Percentiles rank a stretch among this genome's conserved stretches.
Evolutionary conservation across 441 rosid species (phyloP).

Genomic region (Oxalis stricta): DNA sequence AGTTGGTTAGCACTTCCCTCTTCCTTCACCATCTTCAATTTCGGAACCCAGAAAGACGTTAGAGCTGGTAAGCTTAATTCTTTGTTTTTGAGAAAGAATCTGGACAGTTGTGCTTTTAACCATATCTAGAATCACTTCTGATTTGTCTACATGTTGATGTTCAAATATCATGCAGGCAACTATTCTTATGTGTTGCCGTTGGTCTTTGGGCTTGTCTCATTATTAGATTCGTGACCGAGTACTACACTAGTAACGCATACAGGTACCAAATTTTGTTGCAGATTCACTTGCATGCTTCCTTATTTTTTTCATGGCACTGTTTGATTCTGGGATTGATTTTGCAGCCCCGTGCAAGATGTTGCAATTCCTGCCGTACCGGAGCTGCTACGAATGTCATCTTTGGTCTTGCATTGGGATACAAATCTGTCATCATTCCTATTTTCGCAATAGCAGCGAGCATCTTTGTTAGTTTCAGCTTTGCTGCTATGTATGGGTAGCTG

Average conservation of each 20-base stretch:
- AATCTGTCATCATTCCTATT: slow-evolving; percentile 63
- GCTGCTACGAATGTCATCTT: slow-evolving; percentile 72
- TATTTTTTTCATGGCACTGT: too few species aligned
- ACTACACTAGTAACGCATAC: slow-evolving; percentile 40
- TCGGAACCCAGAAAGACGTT: slow-evolving; percentile 33
- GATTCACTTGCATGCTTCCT: too few species aligned
- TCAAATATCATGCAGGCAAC: slow-evolving; percentile 31
- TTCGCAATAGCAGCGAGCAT: slow-evolving; percentile 51
- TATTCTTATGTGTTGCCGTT: slow-evolving; percentile 30
- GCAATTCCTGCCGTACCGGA: slow-evolving; percentile 62
- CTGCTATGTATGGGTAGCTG: slow-evolving; percentile 71
- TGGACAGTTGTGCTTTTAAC: not conserved
- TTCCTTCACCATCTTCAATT: slow-evolving; percentile 40
- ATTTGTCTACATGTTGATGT: too few species aligned
- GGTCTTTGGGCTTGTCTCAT: slow-evolving; percentile 44
- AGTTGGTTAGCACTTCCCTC: slow-evolving; percentile 44
- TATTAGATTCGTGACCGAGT: slow-evolving; percentile 33
- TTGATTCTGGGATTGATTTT: not conserved
- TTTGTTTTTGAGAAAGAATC: not conserved
- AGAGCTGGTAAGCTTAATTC: slow-evolving; percentile 33
- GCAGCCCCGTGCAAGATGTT: slow-evolving; percentile 65
- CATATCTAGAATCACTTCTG: not conserved
- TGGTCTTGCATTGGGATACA: slow-evolving; percentile 67
- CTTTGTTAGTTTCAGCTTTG: slow-evolving; percentile 59
- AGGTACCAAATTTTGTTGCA: too few species aligned